These are phyloP conservation scores for Dalbergia oliveri DNA, from an alignment of 306 rosid species.

Conservation along the genomic window DNA sequence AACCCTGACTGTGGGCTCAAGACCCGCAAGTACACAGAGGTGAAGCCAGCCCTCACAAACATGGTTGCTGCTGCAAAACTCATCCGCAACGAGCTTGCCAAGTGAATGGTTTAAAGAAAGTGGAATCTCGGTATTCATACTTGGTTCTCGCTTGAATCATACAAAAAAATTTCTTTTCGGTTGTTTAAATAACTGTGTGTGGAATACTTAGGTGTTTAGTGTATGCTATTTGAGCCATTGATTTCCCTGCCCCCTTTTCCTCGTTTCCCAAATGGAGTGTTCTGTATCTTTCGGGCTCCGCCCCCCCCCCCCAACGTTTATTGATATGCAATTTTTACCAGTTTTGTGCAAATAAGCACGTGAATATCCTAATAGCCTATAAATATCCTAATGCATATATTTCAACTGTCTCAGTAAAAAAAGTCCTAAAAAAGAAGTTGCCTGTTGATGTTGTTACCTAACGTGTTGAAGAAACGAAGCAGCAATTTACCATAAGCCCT, in stretches of 20 bases:
- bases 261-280: slow-evolving; percentile 27
- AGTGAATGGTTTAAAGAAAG: slow-evolving; percentile 55
- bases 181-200: slow-evolving; percentile 64
- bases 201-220: slow-evolving; percentile 52
- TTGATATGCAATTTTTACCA: slow-evolving; percentile 45
- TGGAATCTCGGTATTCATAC: slow-evolving; percentile 5
- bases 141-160: slow-evolving; percentile 39
- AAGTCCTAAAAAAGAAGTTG: too few species aligned
- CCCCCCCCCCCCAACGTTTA: slow-evolving; percentile 54
- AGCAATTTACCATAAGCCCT: neutral
- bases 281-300: slow-evolving; percentile 57
- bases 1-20: slow-evolving; percentile 97
- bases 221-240: slow-evolving; percentile 54
- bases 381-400: neutral
- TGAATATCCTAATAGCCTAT: neutral
- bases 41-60: slow-evolving; percentile 81
- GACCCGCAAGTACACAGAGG: slow-evolving; percentile 91
- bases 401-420: neutral
- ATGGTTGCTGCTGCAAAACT: slow-evolving; percentile 87
- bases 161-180: slow-evolving; percentile 27
- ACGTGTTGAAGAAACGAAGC: neutral
- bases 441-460: too few species aligned
- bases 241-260: neutral
- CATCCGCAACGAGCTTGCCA: slow-evolving; percentile 83
- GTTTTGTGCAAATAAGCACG: slow-evolving; percentile 46